Conservation (phyloP, 805 yeast species). For the Saturnispora halmiae region DNA sequence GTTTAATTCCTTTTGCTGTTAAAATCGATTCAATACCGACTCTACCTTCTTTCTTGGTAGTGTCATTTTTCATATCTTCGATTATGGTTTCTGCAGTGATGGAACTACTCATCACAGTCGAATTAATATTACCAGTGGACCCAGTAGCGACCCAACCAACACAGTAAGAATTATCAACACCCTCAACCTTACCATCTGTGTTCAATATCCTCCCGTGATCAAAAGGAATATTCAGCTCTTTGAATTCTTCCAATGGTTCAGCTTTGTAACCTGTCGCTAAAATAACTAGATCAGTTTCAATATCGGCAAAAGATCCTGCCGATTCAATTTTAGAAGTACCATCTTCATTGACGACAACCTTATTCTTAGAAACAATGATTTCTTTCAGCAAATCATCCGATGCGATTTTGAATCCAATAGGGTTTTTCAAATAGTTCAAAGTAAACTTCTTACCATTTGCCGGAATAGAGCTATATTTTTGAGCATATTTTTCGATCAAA, state of each 20-base stretch:
- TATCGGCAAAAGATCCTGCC: constrained; percentile 14
- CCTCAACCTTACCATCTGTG: constrained; percentile 35
- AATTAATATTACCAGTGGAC: constrained; percentile 82
- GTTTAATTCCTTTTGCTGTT: constrained; percentile 17
- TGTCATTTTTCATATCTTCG: constrained; percentile 34
- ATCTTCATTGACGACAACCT: constrained; percentile 25
- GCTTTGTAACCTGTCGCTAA: constrained; percentile 81
- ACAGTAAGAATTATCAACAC: constrained; percentile 49
- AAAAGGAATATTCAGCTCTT: constrained; percentile 41
- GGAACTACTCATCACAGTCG: constrained; percentile 80
- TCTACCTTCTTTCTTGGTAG: constrained; percentile 25
- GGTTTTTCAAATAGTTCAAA: constrained; percentile 61
- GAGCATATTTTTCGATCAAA: constrained; percentile 46
- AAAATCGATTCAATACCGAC: constrained; percentile 21
- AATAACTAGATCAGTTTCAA: constrained; percentile 58
- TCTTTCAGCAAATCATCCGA: constrained; percentile 33
- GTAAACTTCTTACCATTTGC: constrained; percentile 41
- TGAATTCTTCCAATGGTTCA: constrained; percentile 49
- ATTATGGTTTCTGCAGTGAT: constrained; percentile 59
- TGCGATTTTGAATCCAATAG: constrained; percentile 40
- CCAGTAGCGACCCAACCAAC: constrained; percentile 90
- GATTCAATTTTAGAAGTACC: constrained; percentile 28
- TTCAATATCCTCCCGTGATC: constrained; percentile 39
- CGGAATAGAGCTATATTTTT: constrained; percentile 7
- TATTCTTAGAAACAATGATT: constrained; percentile 43